Conservation (phyloP, 257 asterid genomes). For the Ehretia macrophylla region DNA sequence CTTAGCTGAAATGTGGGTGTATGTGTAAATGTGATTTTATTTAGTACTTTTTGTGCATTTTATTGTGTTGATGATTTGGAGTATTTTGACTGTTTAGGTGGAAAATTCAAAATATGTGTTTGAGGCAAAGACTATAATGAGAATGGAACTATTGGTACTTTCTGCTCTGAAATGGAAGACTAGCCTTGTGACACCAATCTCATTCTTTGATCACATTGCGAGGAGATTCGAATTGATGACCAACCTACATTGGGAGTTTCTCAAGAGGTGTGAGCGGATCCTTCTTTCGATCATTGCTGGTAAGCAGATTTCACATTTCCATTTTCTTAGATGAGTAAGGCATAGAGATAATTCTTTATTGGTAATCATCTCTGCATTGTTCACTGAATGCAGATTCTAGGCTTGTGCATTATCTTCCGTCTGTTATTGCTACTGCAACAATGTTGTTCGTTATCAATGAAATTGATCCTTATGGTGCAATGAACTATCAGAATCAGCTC, state of each 20-base stretch:
- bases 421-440: slow-evolving; percentile 45
- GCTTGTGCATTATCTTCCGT: slow-evolving; percentile 42
- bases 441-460: slow-evolving; percentile 29
- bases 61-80: slow-evolving; percentile 4
- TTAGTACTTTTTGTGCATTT: not conserved
- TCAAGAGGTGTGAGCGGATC: slow-evolving; percentile 51
- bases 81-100: slow-evolving; percentile 38
- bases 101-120: slow-evolving; percentile 62
- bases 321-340: not conserved
- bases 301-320: slow-evolving; percentile 18
- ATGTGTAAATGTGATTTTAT: slow-evolving; percentile 20
- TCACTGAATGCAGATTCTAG: slow-evolving; percentile 52
- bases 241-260: slow-evolving; percentile 57
- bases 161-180: slow-evolving; percentile 77
- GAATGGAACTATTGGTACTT: slow-evolving; percentile 83
- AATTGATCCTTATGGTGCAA: slow-evolving; percentile 26
- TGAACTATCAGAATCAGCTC: slow-evolving; percentile 28
- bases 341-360: not conserved
- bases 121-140: slow-evolving; percentile 82
- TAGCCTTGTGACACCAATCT: slow-evolving; percentile 79
- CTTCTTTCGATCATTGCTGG: slow-evolving; percentile 63
- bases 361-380: not conserved
- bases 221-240: slow-evolving; percentile 61
- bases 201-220: slow-evolving; percentile 73
- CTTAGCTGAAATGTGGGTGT: slow-evolving; percentile 24